Conservation (phyloP, 1,284 basidiomycete genomes). For the Malassezia brasiliensis region DNA sequence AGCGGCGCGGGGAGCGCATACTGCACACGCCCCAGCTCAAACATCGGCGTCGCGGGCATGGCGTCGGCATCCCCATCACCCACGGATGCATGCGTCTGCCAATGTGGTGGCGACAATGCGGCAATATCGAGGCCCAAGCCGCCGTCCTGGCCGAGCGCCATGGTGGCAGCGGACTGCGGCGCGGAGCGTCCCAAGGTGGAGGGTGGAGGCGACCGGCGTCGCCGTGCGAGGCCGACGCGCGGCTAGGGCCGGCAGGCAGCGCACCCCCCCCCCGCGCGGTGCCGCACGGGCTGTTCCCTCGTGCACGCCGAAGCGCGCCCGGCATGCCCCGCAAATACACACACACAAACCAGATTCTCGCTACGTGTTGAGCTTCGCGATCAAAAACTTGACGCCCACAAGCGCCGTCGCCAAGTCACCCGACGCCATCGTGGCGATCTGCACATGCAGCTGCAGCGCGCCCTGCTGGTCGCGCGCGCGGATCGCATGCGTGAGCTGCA, state of each 20-base stretch:
- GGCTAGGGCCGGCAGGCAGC: no score
- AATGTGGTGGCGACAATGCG: no score
- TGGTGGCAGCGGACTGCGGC: no score
- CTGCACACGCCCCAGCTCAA: constrained; percentile 43
- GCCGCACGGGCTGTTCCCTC: no score
- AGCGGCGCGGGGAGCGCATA: constrained; percentile 44
- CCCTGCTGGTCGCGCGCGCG: constrained; percentile 39
- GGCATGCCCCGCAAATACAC: no score
- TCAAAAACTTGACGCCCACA: constrained; percentile 43
- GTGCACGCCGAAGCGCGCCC: no score
- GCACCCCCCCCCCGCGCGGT: no score
- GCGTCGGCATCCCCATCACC: background rate
- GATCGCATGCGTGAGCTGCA: constrained; percentile 42
- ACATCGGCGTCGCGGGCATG: constrained; percentile 24
- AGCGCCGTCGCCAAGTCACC: constrained; percentile 39
- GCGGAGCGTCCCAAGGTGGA: no score
- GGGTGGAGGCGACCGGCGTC: no score
- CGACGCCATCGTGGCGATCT: constrained; percentile 35
- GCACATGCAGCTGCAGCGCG: constrained; percentile 37
- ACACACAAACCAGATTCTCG: background rate
- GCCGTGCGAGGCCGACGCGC: no score
- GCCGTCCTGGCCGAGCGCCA: no score
- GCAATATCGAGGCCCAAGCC: no score
- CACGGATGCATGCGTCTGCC: background rate
- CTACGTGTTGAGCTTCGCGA: constrained; percentile 23